phyloP scores from a whole-genome alignment of 495 filamentous ascomycete species.

The Xylaria curta region DNA sequence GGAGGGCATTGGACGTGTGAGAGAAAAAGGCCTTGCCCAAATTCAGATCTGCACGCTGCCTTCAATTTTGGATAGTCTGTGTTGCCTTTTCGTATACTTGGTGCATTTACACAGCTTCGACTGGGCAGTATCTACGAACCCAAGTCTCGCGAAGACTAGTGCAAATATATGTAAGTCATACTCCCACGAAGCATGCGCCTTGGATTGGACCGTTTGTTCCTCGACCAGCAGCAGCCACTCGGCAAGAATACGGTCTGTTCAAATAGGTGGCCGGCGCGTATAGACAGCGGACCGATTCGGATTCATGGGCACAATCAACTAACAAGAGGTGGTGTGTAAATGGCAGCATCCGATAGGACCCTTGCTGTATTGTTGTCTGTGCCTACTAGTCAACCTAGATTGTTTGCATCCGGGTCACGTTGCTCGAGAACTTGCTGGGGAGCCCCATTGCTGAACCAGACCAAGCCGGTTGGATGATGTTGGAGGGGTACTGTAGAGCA shows the following conservation, averaged over 20 bases:
- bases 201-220: neutral
- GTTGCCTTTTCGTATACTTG: neutral
- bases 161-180: neutral
- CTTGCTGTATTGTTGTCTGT: neutral
- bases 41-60: neutral
- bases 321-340: neutral
- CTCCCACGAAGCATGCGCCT: neutral
- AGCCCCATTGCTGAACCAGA: neutral
- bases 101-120: too few species aligned
- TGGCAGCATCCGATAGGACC: slow-evolving; percentile 11
- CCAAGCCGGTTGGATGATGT: slow-evolving; percentile 12
- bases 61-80: neutral
- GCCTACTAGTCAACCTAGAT: slow-evolving; percentile 7
- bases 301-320: neutral
- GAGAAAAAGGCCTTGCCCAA: neutral
- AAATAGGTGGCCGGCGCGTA: neutral
- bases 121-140: neutral
- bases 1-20: neutral
- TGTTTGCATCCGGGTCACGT: slow-evolving; percentile 2
- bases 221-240: neutral
- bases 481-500: neutral
- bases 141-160: neutral
- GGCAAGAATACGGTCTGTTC: neutral
- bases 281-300: slow-evolving; percentile 6
- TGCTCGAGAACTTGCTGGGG: neutral